Percentiles rank a stretch among this genome's conserved stretches.
These are phyloP conservation scores for Lepidium africanum DNA, from an alignment of 345 rosid genomes.

Conservation along the genomic window DNA sequence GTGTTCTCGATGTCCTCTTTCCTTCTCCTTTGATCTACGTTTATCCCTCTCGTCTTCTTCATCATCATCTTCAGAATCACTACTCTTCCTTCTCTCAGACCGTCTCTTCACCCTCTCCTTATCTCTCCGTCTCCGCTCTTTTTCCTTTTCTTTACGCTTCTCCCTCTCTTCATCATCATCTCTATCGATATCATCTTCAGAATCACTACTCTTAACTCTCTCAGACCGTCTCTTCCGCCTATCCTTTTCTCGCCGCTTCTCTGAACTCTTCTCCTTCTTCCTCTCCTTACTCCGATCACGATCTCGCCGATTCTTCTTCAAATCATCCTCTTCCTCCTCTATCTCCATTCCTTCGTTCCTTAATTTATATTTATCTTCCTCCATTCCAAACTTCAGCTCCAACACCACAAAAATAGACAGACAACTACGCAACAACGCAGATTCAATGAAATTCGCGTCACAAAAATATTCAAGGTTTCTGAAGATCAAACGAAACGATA, in stretches of 20 bases:
- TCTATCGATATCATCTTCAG: slow-evolving; percentile 37
- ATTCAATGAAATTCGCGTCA: background rate
- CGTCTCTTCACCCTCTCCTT: slow-evolving; percentile 27
- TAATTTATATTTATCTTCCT: slow-evolving; percentile 9
- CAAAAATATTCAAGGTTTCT: background rate
- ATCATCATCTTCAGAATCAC: slow-evolving; percentile 38
- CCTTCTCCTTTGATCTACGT: slow-evolving; percentile 32
- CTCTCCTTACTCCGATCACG: slow-evolving; percentile 41
- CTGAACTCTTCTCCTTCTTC: slow-evolving; percentile 45
- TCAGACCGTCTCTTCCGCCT: slow-evolving; percentile 33
- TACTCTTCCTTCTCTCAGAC: slow-evolving; percentile 44
- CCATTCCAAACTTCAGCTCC: slow-evolving; percentile 10
- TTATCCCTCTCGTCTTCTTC: slow-evolving; percentile 39
- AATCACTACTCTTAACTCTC: slow-evolving; percentile 46
- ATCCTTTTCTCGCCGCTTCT: slow-evolving; percentile 34
- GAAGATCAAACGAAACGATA: background rate
- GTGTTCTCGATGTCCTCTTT: slow-evolving; percentile 28
- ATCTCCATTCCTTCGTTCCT: slow-evolving; percentile 11
- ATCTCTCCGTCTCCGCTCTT: slow-evolving; percentile 40
- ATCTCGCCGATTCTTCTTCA: slow-evolving; percentile 46
- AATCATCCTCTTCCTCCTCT: slow-evolving; percentile 33
- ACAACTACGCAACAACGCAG: background rate
- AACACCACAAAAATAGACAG: background rate
- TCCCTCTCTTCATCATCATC: slow-evolving; percentile 42
- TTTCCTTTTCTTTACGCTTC: slow-evolving; percentile 29